Evolutionary conservation across 1,139 yeast genomes (phyloP).

Genomic region (Blastobotrys arbuscula): DNA sequence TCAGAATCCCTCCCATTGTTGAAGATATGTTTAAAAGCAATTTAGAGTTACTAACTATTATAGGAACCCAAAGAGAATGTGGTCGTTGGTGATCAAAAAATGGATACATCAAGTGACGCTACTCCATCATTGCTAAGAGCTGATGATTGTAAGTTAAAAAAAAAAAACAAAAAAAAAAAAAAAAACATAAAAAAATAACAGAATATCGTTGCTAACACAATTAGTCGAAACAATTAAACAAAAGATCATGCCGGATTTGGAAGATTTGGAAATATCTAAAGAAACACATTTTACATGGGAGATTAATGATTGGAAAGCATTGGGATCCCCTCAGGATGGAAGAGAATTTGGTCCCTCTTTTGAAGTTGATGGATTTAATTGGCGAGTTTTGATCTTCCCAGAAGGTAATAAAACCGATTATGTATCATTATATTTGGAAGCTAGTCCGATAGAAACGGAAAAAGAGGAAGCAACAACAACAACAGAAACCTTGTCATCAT

Average conservation of each 20-base stretch:
- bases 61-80: background rate
- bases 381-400: conserved; percentile 77
- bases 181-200: background rate
- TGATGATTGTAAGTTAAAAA: conserved; percentile 3
- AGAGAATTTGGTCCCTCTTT: conserved; percentile 1
- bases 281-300: conserved; percentile 60
- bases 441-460: conserved; percentile 23
- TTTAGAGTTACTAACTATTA: too few species aligned
- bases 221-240: conserved; percentile 26
- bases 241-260: conserved; percentile 27
- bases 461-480: background rate
- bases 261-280: conserved; percentile 37
- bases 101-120: background rate
- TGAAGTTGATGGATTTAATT: conserved; percentile 55
- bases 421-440: conserved; percentile 33
- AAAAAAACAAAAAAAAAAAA: background rate
- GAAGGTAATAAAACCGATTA: conserved; percentile 39
- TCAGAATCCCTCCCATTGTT: too few species aligned
- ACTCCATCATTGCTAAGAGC: background rate
- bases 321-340: conserved; percentile 37
- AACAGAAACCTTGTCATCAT: background rate
- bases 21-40: too few species aligned
- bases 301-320: conserved; percentile 56
- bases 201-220: conserved; percentile 4
- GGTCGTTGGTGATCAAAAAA: background rate